Conservation (phyloP, 1,284 basidiomycete genomes). For the Apiotrichum mycotoxinovorans region DNA sequence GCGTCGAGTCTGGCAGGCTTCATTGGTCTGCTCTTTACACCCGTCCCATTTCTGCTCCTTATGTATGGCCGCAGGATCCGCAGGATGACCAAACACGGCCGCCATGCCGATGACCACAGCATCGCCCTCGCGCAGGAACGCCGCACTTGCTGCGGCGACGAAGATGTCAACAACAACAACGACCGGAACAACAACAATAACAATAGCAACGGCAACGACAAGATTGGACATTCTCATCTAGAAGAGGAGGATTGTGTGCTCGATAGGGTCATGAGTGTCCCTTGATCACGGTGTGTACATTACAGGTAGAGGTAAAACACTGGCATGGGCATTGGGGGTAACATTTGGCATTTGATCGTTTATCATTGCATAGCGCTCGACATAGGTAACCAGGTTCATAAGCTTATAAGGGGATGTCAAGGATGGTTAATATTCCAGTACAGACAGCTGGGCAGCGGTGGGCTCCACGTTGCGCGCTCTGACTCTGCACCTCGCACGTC, state of each 20-base stretch:
- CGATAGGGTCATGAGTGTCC: background rate
- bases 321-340: no score
- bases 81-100: constrained; percentile 25
- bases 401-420: no score
- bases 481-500: no score
- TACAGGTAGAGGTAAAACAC: no score
- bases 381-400: no score
- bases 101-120: constrained; percentile 16
- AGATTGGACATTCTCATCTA: background rate
- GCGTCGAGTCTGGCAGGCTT: constrained; percentile 44
- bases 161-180: background rate
- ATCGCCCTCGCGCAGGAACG: constrained; percentile 2
- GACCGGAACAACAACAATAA: background rate
- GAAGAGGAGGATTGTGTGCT: background rate
- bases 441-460: no score
- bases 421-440: no score
- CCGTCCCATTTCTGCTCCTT: constrained; percentile 23
- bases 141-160: background rate
- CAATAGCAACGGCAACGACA: background rate
- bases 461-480: no score
- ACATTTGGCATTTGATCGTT: no score
- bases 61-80: constrained; percentile 25
- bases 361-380: no score
- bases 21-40: constrained; percentile 22
- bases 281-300: background rate